Conservation (phyloP, 768 basidiomycete species). For the Lyophyllum semitale region DNA sequence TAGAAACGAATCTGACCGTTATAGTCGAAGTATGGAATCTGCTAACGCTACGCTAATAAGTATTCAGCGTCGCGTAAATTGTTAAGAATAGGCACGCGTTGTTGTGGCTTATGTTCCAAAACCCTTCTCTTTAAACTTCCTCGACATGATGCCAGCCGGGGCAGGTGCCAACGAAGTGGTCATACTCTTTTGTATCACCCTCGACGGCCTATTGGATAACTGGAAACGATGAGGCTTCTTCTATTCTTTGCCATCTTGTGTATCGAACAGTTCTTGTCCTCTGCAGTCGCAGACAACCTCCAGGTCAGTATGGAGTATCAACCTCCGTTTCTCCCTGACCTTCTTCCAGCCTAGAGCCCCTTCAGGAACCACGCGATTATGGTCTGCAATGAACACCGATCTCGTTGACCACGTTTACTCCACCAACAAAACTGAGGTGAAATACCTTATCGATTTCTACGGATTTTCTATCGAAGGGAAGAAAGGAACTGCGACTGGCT, state of each 20-base stretch:
- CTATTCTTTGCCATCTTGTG: neutral
- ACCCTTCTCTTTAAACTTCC: neutral
- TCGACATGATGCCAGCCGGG: neutral
- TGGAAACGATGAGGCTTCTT: neutral
- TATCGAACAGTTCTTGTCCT: neutral
- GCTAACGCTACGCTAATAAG: too few relatives aligned
- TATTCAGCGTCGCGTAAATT: too few relatives aligned
- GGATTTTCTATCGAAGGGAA: constrained; percentile 21
- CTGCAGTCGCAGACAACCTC: neutral
- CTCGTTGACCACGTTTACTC: constrained; percentile 25
- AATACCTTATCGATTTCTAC: constrained; percentile 21
- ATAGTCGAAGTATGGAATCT: too few relatives aligned
- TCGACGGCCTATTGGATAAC: neutral
- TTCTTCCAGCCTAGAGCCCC: constrained; percentile 9
- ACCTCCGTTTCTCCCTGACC: neutral
- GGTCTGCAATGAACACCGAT: constrained; percentile 22
- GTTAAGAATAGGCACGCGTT: neutral
- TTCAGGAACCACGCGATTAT: constrained; percentile 17
- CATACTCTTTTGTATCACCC: too few relatives aligned
- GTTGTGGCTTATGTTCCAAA: neutral
- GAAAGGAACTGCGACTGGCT: constrained; percentile 20
- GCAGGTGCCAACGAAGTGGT: neutral
- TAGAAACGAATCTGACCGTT: neutral
- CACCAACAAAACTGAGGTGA: constrained; percentile 19
- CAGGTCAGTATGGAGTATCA: constrained; percentile 4